Percentiles rank a stretch among this genome's conserved stretches.
Conservation (phyloP, 345 rosid genomes). For the Eucalyptus cloeziana region DNA sequence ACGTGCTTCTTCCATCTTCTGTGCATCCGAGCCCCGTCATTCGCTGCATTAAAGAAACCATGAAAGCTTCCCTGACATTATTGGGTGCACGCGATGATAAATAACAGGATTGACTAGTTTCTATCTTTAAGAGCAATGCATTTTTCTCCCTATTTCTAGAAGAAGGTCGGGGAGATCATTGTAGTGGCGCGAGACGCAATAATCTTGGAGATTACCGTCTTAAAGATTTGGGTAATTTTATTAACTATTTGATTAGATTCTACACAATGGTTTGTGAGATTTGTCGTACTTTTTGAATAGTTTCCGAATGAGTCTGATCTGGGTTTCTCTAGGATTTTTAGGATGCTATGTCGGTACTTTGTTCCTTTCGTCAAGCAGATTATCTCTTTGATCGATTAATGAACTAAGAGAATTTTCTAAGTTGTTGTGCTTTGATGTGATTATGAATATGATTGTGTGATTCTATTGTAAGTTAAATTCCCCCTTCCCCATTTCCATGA, state of each 20-base stretch:
- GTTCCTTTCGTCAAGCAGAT: neutral
- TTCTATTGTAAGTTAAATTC: neutral
- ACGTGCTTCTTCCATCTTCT: neutral
- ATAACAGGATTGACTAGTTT: neutral
- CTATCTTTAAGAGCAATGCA: neutral
- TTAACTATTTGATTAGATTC: neutral
- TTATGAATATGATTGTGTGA: neutral
- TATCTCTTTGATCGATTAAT: neutral
- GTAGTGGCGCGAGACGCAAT: accelerated
- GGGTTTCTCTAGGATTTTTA: neutral
- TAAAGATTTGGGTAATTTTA: neutral
- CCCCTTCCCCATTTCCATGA: neutral
- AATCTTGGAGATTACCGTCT: accelerated
- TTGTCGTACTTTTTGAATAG: neutral
- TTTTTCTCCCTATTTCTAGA: neutral
- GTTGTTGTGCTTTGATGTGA: neutral
- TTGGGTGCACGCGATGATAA: neutral
- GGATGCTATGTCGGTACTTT: neutral
- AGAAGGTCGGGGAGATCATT: neutral
- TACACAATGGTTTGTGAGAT: neutral
- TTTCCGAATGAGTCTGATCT: neutral
- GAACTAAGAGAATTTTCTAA: neutral
- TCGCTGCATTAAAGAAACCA: neutral
- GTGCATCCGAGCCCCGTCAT: neutral
- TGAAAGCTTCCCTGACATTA: neutral